A percentile compares a stretch with the other conserved stretches of the same genome.
These are phyloP conservation scores for Verticillium zaregamsianum DNA, from an alignment of 2,329 filamentous ascomycete species.

Conservation along the genomic window DNA sequence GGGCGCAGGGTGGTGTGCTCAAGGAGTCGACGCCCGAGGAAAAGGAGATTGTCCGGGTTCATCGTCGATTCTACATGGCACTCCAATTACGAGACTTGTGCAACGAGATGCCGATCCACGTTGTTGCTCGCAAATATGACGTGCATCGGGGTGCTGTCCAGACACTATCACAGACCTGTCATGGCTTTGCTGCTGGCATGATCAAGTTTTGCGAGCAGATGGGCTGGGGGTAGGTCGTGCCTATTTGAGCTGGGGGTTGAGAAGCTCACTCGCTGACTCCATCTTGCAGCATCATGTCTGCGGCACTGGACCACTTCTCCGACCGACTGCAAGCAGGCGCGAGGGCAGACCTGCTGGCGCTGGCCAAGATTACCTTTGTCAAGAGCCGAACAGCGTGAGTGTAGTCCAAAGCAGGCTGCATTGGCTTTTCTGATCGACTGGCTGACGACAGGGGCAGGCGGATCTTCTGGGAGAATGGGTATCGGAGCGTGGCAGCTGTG, in stretches of 20 bases:
- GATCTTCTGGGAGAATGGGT: slow-evolving; percentile 74
- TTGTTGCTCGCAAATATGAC: slow-evolving; percentile 66
- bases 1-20: slow-evolving; percentile 62
- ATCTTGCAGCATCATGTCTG: slow-evolving; percentile 56
- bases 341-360: slow-evolving; percentile 63
- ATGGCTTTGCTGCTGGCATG: slow-evolving; percentile 75
- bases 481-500: slow-evolving; percentile 61
- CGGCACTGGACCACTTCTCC: slow-evolving; percentile 70
- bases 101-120: slow-evolving; percentile 69
- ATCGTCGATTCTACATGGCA: slow-evolving; percentile 69
- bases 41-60: slow-evolving; percentile 56
- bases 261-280: slow-evolving; percentile 4
- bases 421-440: background rate
- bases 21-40: slow-evolving; percentile 60
- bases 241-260: background rate
- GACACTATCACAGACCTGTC: slow-evolving; percentile 68
- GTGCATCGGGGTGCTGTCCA: slow-evolving; percentile 68
- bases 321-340: slow-evolving; percentile 71
- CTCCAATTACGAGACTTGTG: slow-evolving; percentile 75
- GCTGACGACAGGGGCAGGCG: slow-evolving; percentile 23
- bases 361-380: slow-evolving; percentile 69
- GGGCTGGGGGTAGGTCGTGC: slow-evolving; percentile 57
- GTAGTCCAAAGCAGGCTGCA: background rate
- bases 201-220: slow-evolving; percentile 76
- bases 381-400: slow-evolving; percentile 69